A percentile compares a stretch with the other conserved stretches of the same genome.
Conservation (phyloP, 2,329 filamentous ascomycete species). For the Pyricularia sp. region DNA sequence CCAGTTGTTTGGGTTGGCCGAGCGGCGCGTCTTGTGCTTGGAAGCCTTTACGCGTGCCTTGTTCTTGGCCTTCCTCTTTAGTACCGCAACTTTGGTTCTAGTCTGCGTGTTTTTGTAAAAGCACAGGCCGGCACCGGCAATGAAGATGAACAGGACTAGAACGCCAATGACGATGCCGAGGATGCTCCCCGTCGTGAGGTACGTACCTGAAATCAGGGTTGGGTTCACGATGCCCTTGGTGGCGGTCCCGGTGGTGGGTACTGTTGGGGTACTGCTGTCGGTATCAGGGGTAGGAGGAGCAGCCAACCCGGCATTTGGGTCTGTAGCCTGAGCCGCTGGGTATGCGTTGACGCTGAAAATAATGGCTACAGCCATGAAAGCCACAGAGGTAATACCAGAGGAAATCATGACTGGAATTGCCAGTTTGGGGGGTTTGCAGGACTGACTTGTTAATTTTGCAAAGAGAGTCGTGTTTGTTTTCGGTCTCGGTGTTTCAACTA, state of each 20-base stretch:
- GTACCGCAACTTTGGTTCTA: neutral
- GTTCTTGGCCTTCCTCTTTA: neutral
- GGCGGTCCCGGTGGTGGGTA: neutral
- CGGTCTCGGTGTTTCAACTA: neutral
- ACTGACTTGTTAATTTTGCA: neutral
- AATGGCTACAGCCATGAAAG: neutral
- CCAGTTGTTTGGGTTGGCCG: neutral
- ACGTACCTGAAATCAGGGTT: slow-evolving; percentile 1
- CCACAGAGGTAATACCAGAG: neutral
- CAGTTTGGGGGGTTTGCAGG: neutral
- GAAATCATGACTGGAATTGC: neutral
- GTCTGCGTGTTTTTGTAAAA: neutral
- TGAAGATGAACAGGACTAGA: neutral
- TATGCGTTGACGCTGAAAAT: neutral
- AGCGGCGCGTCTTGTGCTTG: slow-evolving; percentile 10
- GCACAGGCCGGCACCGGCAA: neutral
- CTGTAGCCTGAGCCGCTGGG: too few species aligned
- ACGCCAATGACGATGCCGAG: neutral
- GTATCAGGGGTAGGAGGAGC: neutral
- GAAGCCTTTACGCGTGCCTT: neutral
- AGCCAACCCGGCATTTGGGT: neutral
- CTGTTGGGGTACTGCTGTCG: neutral
- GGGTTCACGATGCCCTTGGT: neutral
- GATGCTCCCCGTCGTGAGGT: neutral
- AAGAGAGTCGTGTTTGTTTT: neutral